Conservation (phyloP, 345 rosid genomes). For the Gossypium rotundifolium region DNA sequence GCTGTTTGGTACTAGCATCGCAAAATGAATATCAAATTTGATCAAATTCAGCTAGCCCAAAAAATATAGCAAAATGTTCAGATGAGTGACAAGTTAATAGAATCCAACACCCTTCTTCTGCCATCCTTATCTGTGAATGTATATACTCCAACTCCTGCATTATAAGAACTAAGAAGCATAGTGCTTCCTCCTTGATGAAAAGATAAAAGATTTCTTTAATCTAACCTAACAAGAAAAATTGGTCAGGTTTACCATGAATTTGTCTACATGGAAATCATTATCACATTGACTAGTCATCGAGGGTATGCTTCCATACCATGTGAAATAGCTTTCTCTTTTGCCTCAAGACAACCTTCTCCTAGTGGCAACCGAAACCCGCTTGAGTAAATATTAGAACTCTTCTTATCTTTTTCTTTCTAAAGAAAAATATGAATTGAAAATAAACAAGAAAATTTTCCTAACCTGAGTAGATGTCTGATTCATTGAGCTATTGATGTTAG, state of each 20-base stretch:
- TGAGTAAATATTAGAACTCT: not conserved
- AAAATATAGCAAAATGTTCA: not conserved
- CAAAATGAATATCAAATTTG: not conserved
- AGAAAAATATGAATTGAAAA: not conserved
- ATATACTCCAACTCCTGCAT: not conserved
- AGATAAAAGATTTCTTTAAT: not conserved
- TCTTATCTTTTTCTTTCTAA: not conserved
- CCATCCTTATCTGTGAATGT: not conserved
- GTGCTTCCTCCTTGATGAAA: not conserved
- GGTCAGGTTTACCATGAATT: not conserved
- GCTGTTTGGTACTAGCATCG: slow-evolving; percentile 25
- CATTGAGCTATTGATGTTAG: slow-evolving; percentile 23
- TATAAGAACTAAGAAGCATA: not conserved
- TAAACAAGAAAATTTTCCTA: slow-evolving; percentile 17
- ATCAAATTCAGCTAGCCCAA: not conserved
- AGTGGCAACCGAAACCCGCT: slow-evolving; percentile 3
- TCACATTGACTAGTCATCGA: not conserved
- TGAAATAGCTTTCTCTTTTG: not conserved
- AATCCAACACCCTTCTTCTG: not conserved
- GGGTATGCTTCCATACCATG: not conserved
- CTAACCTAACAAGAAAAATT: not conserved
- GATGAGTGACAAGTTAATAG: not conserved
- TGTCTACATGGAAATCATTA: not conserved
- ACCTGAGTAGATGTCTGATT: slow-evolving; percentile 41
- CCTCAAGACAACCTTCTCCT: not conserved